Conservation (phyloP, 768 basidiomycete genomes). For the Scleroderma citrinum region DNA sequence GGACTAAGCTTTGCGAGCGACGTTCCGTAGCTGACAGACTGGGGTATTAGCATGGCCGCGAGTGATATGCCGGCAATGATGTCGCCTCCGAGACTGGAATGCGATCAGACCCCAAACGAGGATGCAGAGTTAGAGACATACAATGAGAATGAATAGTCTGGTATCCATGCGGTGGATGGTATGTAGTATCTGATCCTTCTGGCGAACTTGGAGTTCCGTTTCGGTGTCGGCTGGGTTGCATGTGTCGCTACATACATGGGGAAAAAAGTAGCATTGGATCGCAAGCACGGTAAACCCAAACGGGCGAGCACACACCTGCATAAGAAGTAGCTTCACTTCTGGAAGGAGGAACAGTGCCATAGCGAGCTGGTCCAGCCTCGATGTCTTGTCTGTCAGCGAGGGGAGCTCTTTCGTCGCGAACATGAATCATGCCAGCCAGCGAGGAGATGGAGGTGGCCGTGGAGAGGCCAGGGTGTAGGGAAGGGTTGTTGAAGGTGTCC, state of each 20-base stretch:
- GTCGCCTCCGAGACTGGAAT: conserved; percentile 55
- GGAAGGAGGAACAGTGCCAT: conserved; percentile 13
- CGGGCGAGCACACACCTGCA: conserved; percentile 9
- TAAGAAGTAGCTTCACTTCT: conserved; percentile 13
- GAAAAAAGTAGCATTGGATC: not conserved
- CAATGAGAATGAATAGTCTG: conserved; percentile 64
- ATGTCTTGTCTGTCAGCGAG: conserved; percentile 23
- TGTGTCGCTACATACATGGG: conserved; percentile 2
- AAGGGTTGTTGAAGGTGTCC: too few species aligned
- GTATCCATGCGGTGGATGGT: conserved; percentile 75
- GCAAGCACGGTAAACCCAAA: not conserved
- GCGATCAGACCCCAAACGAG: not conserved
- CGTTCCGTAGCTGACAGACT: conserved; percentile 88
- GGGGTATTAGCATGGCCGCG: conserved; percentile 77
- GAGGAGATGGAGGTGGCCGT: conserved; percentile 24
- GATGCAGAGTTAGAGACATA: conserved; percentile 29
- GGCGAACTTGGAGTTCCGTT: conserved; percentile 28
- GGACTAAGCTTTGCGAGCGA: conserved; percentile 83
- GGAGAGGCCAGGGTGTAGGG: conserved; percentile 5
- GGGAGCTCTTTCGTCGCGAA: conserved; percentile 14
- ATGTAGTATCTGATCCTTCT: conserved; percentile 68
- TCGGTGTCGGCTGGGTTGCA: conserved; percentile 10
- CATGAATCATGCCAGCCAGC: conserved; percentile 17
- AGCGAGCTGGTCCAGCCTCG: conserved; percentile 20
- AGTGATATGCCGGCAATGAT: conserved; percentile 83